Evolutionary conservation across 805 yeast genomes (phyloP).

Genomic region (Yarrowia divulgata): DNA sequence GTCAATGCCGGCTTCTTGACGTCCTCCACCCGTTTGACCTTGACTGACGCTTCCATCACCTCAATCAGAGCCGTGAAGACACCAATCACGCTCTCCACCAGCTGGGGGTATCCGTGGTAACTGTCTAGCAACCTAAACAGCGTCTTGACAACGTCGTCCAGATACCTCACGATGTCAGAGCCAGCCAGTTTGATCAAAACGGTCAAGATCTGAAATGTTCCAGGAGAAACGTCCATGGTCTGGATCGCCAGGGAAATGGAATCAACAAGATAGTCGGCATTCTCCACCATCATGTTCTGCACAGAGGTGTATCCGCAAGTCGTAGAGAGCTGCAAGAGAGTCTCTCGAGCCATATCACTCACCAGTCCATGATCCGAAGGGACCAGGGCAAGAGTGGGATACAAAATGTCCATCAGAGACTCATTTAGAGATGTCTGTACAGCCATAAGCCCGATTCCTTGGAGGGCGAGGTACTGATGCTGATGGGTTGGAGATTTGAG

Average conservation of each 20-base stretch:
- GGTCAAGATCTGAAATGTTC: slow-evolving; percentile 71
- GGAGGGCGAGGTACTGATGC: slow-evolving; percentile 41
- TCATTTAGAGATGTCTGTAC: slow-evolving; percentile 52
- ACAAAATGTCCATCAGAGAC: slow-evolving; percentile 73
- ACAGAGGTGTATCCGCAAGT: slow-evolving; percentile 62
- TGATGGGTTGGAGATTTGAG: slow-evolving; percentile 38
- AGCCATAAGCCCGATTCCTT: slow-evolving; percentile 44
- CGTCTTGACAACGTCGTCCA: slow-evolving; percentile 76
- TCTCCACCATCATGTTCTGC: slow-evolving; percentile 62
- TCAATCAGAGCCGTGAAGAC: slow-evolving; percentile 57
- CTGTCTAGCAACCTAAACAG: slow-evolving; percentile 80
- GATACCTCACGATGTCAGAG: slow-evolving; percentile 63
- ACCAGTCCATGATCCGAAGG: slow-evolving; percentile 61
- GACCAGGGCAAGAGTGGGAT: slow-evolving; percentile 73
- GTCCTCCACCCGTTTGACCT: slow-evolving; percentile 40
- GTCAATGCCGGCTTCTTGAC: slow-evolving; percentile 31
- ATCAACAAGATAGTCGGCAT: slow-evolving; percentile 83
- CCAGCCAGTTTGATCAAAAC: slow-evolving; percentile 79
- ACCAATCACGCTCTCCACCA: slow-evolving; percentile 75
- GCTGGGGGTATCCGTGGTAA: slow-evolving; percentile 78
- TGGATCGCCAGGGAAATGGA: slow-evolving; percentile 73
- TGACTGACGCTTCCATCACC: slow-evolving; percentile 40
- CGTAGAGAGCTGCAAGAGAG: slow-evolving; percentile 60
- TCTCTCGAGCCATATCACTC: slow-evolving; percentile 60
- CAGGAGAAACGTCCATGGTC: slow-evolving; percentile 74